Evolutionary conservation across 2,329 filamentous ascomycete species (phyloP).

Genomic region (Phaeosphaeria sp.): DNA sequence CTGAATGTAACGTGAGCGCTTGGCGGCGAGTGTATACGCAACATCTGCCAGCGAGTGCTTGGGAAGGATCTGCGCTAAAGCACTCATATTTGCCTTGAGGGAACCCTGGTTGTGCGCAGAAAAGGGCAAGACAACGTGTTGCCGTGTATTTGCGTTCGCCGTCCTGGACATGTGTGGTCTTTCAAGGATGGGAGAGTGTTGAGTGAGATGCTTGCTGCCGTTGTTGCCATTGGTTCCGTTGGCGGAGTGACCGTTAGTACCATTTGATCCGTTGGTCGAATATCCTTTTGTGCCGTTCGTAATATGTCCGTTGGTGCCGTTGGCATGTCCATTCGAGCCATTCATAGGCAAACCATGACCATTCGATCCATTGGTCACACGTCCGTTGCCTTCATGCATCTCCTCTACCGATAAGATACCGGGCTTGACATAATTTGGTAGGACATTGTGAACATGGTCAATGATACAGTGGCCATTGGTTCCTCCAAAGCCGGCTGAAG

Average conservation of each 20-base stretch:
- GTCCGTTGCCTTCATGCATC: not conserved
- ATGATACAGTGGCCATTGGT: constrained; percentile 17
- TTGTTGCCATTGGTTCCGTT: not conserved
- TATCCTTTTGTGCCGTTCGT: not conserved
- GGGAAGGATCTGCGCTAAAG: not conserved
- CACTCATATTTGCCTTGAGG: constrained; percentile 5
- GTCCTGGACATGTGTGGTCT: not conserved
- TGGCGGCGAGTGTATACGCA: constrained; percentile 8
- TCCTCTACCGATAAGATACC: not conserved
- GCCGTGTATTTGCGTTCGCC: not conserved
- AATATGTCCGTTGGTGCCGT: not conserved
- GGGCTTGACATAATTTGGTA: not conserved
- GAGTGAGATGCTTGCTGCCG: not conserved
- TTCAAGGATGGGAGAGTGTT: not conserved
- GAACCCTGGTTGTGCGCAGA: constrained; percentile 11
- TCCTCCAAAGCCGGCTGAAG: constrained; percentile 20
- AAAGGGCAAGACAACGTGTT: constrained; percentile 6
- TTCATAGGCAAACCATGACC: not conserved
- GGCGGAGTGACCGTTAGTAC: not conserved
- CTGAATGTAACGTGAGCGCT: constrained; percentile 5
- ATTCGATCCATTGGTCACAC: not conserved
- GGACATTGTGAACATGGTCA: constrained; percentile 1
- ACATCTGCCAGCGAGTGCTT: constrained; percentile 8
- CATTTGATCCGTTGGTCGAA: not conserved
- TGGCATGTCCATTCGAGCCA: not conserved